Conservation (phyloP, 108 stramenopile species). For the Pseudonitzschia pungens region DNA sequence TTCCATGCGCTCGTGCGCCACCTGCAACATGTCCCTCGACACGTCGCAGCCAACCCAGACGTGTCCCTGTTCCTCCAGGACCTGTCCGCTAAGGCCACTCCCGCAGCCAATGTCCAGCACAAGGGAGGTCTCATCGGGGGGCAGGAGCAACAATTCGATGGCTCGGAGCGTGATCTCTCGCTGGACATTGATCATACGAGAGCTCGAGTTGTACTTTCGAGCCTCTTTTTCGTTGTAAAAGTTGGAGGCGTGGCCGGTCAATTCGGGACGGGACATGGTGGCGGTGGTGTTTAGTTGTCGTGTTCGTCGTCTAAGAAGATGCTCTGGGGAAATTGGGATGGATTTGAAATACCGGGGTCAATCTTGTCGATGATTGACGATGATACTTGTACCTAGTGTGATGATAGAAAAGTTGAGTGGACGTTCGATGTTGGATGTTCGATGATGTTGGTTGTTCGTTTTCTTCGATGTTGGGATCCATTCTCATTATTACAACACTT, state of each 20-base stretch:
- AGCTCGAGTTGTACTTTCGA: slow-evolving; percentile 91
- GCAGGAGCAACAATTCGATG: slow-evolving; percentile 90
- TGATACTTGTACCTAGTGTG: too few species aligned
- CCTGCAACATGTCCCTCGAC: slow-evolving; percentile 93
- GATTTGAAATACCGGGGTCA: too few species aligned
- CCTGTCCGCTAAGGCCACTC: slow-evolving; percentile 94
- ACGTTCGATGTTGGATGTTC: too few species aligned
- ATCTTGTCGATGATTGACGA: too few species aligned
- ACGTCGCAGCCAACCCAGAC: slow-evolving; percentile 97
- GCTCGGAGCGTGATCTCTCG: slow-evolving; percentile 95
- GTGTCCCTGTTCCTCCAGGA: slow-evolving; percentile 93
- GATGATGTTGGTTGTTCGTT: too few species aligned
- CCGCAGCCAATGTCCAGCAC: slow-evolving; percentile 98
- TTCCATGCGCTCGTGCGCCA: slow-evolving; percentile 93
- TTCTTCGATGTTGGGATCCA: too few species aligned
- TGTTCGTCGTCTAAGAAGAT: too few species aligned
- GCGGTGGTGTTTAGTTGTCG: background rate
- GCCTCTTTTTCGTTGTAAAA: slow-evolving; percentile 95
- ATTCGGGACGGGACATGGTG: slow-evolving; percentile 91
- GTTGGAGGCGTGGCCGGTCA: slow-evolving; percentile 82
- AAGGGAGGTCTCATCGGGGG: slow-evolving; percentile 54
- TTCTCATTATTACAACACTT: too few species aligned
- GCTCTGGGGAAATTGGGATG: too few species aligned
- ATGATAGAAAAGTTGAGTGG: too few species aligned
- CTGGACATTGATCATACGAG: slow-evolving; percentile 96